A percentile compares a stretch with the other conserved stretches of the same genome.
These are phyloP conservation scores for Zalerion maritima DNA, from an alignment of 495 filamentous ascomycete species.

Conservation along the genomic window DNA sequence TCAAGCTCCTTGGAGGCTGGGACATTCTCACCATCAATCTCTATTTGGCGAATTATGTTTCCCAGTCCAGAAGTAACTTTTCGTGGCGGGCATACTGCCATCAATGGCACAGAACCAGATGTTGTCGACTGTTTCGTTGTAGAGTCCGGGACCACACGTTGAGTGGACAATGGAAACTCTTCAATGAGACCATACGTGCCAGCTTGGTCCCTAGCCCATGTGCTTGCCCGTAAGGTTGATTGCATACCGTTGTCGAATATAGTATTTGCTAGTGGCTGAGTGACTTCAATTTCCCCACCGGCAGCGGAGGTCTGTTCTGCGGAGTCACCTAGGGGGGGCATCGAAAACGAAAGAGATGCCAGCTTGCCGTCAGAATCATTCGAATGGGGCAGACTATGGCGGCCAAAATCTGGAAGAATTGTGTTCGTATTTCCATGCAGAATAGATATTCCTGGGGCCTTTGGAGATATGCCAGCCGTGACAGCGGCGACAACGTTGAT, in stretches of 20 bases:
- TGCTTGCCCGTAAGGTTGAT: conserved; percentile 43
- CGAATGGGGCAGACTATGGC: conserved; percentile 5
- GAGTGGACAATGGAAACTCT: conserved; percentile 12
- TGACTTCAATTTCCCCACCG: conserved; percentile 16
- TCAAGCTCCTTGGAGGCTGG: conserved; percentile 73
- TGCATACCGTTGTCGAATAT: conserved; percentile 56
- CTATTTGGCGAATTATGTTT: conserved; percentile 63
- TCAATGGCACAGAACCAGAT: conserved; percentile 34
- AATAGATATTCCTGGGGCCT: conserved; percentile 24
- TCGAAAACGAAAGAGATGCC: conserved; percentile 4
- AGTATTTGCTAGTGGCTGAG: conserved; percentile 60
- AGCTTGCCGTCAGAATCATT: conserved; percentile 10
- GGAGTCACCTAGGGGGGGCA: conserved; percentile 2
- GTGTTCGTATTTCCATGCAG: conserved; percentile 14
- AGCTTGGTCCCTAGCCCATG: conserved; percentile 28
- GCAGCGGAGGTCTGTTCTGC: conserved; percentile 9
- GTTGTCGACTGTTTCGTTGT: conserved; percentile 2
- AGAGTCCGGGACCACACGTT: conserved; percentile 11
- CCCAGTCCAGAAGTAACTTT: conserved; percentile 55
- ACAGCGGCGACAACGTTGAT: conserved; percentile 20
- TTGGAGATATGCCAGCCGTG: conserved; percentile 19
- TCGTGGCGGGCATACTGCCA: conserved; percentile 50
- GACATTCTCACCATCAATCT: conserved; percentile 31
- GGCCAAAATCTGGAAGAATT: conserved; percentile 22
- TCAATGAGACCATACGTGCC: conserved; percentile 7